A percentile compares a stretch with the other conserved stretches of the same genome.
phyloP scores from a whole-genome alignment of 441 rosid genomes.

The Biscutella laevigata region DNA sequence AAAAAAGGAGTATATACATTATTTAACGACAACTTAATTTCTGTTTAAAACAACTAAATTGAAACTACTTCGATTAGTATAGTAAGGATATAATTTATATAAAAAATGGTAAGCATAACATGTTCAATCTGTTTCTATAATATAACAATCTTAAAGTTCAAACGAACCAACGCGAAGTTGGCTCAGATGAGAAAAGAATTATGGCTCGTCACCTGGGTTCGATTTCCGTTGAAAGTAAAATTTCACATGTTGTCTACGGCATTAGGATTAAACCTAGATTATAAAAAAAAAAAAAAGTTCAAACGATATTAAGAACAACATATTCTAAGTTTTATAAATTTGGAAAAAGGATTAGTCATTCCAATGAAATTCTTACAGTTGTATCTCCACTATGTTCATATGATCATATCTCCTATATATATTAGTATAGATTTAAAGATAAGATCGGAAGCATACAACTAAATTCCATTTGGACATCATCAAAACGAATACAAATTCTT shows the following conservation, averaged over 20 bases:
- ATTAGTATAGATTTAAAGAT: neutral
- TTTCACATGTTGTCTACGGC: too few relatives aligned
- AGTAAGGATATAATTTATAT: neutral
- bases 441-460: neutral
- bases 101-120: too few relatives aligned
- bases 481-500: neutral
- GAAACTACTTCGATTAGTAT: neutral
- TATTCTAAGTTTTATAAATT: neutral
- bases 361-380: neutral
- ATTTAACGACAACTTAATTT: neutral
- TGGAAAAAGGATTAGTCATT: neutral
- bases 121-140: too few relatives aligned
- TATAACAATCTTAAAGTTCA: too few relatives aligned
- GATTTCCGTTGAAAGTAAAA: too few relatives aligned
- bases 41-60: too few relatives aligned
- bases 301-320: neutral
- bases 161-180: too few relatives aligned
- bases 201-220: too few relatives aligned
- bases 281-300: too few relatives aligned
- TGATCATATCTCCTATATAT: too few relatives aligned
- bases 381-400: neutral
- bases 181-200: too few relatives aligned
- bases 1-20: neutral
- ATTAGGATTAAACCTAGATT: too few relatives aligned
- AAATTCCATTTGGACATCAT: neutral